Evolutionary conservation across 2,329 filamentous ascomycete species (phyloP).

Genomic region (Immersiporthe knoxdaviesiana): DNA sequence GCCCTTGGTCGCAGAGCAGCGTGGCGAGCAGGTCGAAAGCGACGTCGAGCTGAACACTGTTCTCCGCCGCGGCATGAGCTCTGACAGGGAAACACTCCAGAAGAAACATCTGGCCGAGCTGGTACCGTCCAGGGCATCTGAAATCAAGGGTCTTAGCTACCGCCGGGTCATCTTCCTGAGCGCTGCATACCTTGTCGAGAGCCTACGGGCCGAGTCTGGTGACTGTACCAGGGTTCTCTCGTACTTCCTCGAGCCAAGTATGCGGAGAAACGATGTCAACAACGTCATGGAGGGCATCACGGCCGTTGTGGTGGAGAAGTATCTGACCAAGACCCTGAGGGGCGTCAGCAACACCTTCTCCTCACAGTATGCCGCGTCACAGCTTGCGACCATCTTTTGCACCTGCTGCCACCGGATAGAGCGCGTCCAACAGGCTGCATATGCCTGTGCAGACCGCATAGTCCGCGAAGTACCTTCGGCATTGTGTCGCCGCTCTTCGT

Average conservation of each 20-base stretch:
- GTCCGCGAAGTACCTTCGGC: slow-evolving; percentile 84
- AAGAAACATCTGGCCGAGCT: slow-evolving; percentile 77
- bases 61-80: slow-evolving; percentile 80
- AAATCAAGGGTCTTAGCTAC: slow-evolving; percentile 84
- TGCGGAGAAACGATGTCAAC: slow-evolving; percentile 66
- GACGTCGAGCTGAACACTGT: slow-evolving; percentile 97
- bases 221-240: slow-evolving; percentile 87
- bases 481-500: slow-evolving; percentile 83
- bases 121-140: slow-evolving; percentile 74
- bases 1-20: slow-evolving; percentile 84
- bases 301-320: slow-evolving; percentile 74
- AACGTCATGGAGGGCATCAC: slow-evolving; percentile 68
- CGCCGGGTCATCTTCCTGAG: slow-evolving; percentile 91
- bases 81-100: slow-evolving; percentile 76
- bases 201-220: slow-evolving; percentile 80
- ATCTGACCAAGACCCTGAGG: slow-evolving; percentile 74
- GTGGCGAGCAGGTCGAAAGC: slow-evolving; percentile 88
- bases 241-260: slow-evolving; percentile 94
- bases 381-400: slow-evolving; percentile 83
- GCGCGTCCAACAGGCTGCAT: slow-evolving; percentile 86
- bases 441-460: slow-evolving; percentile 81
- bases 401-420: slow-evolving; percentile 93
- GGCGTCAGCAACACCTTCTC: slow-evolving; percentile 78
- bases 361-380: slow-evolving; percentile 86
- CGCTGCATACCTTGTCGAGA: slow-evolving; percentile 87